Percentiles rank a stretch among this genome's conserved stretches.
Conservation (phyloP, 306 rosid species). For the Vachellia pachyceras region DNA sequence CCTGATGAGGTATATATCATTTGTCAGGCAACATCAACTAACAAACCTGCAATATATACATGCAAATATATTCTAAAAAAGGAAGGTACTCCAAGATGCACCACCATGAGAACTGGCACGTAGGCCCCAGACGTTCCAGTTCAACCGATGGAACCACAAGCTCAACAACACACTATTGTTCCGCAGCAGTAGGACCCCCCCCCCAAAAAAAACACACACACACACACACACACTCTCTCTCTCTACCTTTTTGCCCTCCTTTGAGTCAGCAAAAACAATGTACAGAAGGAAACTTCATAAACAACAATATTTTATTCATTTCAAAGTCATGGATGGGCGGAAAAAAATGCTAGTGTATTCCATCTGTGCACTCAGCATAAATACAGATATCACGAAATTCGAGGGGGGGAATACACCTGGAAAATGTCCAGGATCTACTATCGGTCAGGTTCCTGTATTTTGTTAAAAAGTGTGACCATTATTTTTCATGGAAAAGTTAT, state of each 20-base stretch:
- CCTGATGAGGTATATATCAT: neutral
- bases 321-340: constrained; percentile 37
- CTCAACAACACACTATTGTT: neutral
- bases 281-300: neutral
- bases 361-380: constrained; percentile 37
- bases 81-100: neutral
- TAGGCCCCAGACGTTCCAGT: neutral
- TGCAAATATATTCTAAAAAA: no score
- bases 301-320: constrained; percentile 33
- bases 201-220: no score
- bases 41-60: neutral
- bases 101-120: no score
- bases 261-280: neutral
- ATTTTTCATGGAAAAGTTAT: constrained; percentile 38
- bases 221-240: neutral
- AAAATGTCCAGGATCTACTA: constrained; percentile 43
- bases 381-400: constrained; percentile 36
- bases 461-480: constrained; percentile 35
- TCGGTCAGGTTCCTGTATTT: constrained; percentile 42
- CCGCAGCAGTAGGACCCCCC: neutral
- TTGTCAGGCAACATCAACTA: neutral
- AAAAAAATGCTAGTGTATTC: constrained; percentile 28
- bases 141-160: neutral
- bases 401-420: constrained; percentile 33
- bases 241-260: neutral